A percentile compares a stretch with the other conserved stretches of the same genome.
Conservation (phyloP, 1,284 basidiomycete species). For the Moniliophthora roreri region DNA sequence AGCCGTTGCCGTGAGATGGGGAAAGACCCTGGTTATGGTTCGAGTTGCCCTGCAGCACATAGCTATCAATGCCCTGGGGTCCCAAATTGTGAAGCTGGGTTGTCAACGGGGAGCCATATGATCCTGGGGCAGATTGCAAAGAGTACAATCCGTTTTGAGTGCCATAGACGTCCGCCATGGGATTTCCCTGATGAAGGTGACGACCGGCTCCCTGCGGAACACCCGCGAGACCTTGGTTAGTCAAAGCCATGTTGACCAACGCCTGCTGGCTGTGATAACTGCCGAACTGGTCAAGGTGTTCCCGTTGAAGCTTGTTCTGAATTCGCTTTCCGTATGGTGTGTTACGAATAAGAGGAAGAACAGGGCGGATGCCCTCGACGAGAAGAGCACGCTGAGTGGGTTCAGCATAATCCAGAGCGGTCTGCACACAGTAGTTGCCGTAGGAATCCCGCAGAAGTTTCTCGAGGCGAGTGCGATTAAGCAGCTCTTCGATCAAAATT, state of each 20-base stretch:
- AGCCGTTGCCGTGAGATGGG: slow-evolving; percentile 52
- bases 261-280: slow-evolving; percentile 60
- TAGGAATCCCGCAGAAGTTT: slow-evolving; percentile 95
- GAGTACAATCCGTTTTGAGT: slow-evolving; percentile 61
- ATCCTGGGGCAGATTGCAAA: slow-evolving; percentile 43
- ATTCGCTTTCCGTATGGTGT: slow-evolving; percentile 98
- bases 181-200: slow-evolving; percentile 59
- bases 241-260: slow-evolving; percentile 58
- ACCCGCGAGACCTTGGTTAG: slow-evolving; percentile 52
- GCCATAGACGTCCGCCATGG: slow-evolving; percentile 69
- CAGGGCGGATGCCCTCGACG: slow-evolving; percentile 95
- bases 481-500: slow-evolving; percentile 92
- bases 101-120: slow-evolving; percentile 47
- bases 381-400: slow-evolving; percentile 82
- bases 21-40: slow-evolving; percentile 60
- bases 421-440: slow-evolving; percentile 96
- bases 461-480: slow-evolving; percentile 93
- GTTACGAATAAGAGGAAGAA: slow-evolving; percentile 93
- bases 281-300: slow-evolving; percentile 75
- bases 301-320: slow-evolving; percentile 94
- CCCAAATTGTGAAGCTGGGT: slow-evolving; percentile 60
- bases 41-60: slow-evolving; percentile 72
- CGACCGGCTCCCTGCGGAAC: slow-evolving; percentile 44
- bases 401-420: slow-evolving; percentile 94
- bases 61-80: slow-evolving; percentile 72